These are phyloP conservation scores for Colletotrichum acutatum DNA, from an alignment of 2,329 filamentous ascomycete species.

Conservation along the genomic window DNA sequence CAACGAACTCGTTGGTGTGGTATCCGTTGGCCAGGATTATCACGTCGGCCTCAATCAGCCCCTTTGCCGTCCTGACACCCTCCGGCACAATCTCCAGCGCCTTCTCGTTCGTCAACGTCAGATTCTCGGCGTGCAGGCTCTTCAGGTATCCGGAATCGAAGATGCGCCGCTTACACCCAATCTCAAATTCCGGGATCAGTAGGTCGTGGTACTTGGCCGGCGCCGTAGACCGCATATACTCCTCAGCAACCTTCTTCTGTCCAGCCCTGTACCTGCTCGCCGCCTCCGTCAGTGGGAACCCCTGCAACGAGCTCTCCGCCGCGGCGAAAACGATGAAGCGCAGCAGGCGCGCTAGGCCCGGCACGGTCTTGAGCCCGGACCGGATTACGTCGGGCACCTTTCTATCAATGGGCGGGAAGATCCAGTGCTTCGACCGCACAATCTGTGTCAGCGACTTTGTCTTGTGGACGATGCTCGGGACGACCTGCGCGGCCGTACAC, in stretches of 20 bases:
- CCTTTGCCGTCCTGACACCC: constrained; percentile 48
- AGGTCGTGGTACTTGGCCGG: constrained; percentile 71
- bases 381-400: constrained; percentile 35
- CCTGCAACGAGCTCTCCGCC: constrained; percentile 51
- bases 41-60: constrained; percentile 64
- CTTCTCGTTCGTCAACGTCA: constrained; percentile 58
- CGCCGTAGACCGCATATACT: constrained; percentile 54
- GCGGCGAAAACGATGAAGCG: constrained; percentile 55
- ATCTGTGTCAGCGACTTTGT: constrained; percentile 48
- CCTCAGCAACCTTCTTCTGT: constrained; percentile 51
- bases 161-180: constrained; percentile 74
- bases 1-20: constrained; percentile 63
- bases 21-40: constrained; percentile 73
- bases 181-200: constrained; percentile 69
- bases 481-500: constrained; percentile 64
- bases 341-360: constrained; percentile 54
- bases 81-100: constrained; percentile 58
- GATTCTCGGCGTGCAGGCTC: constrained; percentile 60
- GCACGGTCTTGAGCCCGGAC: constrained; percentile 57
- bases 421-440: constrained; percentile 55
- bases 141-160: constrained; percentile 67
- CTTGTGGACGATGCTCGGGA: constrained; percentile 53
- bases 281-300: neutral
- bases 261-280: constrained; percentile 45
- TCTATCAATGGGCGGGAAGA: constrained; percentile 47